These are phyloP conservation scores for Biscogniauxia marginata DNA, from an alignment of 2,329 filamentous ascomycete species.

Conservation along the genomic window DNA sequence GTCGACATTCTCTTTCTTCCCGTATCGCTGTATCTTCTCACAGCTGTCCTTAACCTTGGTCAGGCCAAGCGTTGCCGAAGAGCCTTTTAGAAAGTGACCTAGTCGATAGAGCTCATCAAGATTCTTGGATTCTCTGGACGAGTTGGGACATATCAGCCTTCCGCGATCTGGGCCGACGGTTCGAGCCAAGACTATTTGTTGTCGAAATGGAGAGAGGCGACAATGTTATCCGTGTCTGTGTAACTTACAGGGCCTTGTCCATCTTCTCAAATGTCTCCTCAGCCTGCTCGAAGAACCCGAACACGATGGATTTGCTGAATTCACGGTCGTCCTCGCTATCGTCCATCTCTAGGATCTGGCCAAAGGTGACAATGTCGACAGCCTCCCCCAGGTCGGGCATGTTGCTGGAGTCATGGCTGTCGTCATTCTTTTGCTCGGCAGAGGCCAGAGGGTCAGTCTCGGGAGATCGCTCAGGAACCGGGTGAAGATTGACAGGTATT, in stretches of 20 bases:
- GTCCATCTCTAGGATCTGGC: conserved; percentile 98
- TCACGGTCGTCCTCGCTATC: conserved; percentile 82
- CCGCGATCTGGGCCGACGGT: conserved; percentile 1
- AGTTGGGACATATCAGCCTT: conserved; percentile 19
- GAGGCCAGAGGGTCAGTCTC: conserved; percentile 7
- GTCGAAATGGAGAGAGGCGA: not conserved
- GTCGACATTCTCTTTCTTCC: conserved; percentile 76
- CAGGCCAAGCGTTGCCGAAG: conserved; percentile 88
- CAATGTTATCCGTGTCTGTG: not conserved
- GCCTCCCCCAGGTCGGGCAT: conserved; percentile 67
- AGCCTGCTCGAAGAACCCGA: conserved; percentile 90
- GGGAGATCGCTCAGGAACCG: not conserved
- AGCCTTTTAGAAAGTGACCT: conserved; percentile 96
- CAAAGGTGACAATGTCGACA: conserved; percentile 80
- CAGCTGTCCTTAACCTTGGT: conserved; percentile 89
- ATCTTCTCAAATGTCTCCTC: conserved; percentile 83
- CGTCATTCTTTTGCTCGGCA: conserved; percentile 43
- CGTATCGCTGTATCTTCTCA: conserved; percentile 95
- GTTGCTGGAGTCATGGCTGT: conserved; percentile 45
- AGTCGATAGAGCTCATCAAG: conserved; percentile 75
- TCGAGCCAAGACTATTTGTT: not conserved
- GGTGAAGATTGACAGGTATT: not conserved
- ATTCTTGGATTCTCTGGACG: conserved; percentile 62
- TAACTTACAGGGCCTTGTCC: conserved; percentile 75
- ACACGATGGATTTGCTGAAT: conserved; percentile 86